These are phyloP conservation scores for Pseudocercospora musae DNA, from an alignment of 2,329 filamentous ascomycete species.

Conservation along the genomic window DNA sequence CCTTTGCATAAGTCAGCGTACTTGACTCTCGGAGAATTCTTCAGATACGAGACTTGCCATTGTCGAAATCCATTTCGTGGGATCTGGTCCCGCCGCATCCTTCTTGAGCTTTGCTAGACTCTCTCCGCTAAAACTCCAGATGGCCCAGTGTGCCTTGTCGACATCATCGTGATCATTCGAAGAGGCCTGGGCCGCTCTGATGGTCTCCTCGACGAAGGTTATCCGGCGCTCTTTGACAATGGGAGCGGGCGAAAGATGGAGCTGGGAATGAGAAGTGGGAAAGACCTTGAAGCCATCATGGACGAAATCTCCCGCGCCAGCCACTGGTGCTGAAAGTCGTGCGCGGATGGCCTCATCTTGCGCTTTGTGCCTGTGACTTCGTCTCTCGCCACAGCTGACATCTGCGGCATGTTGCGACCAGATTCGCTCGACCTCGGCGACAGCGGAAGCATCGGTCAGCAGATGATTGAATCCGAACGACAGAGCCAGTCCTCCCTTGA, in stretches of 20 bases:
- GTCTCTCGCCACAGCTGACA: slow-evolving; percentile 6
- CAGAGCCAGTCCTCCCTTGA: slow-evolving; percentile 17
- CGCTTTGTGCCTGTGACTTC: slow-evolving; percentile 5
- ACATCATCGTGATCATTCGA: not conserved
- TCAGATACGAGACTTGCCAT: not conserved
- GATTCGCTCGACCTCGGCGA: slow-evolving; percentile 18
- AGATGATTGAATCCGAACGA: slow-evolving; percentile 21
- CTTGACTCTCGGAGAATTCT: not conserved
- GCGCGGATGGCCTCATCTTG: slow-evolving; percentile 7
- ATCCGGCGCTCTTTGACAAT: slow-evolving; percentile 3
- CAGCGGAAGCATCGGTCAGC: slow-evolving; percentile 11
- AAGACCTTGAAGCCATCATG: slow-evolving; percentile 15
- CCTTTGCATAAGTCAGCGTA: not conserved
- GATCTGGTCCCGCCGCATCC: slow-evolving; percentile 8
- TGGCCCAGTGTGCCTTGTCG: slow-evolving; percentile 11
- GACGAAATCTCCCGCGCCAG: not conserved
- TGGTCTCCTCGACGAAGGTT: slow-evolving; percentile 8
- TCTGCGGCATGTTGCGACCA: slow-evolving; percentile 20
- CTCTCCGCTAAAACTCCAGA: slow-evolving; percentile 19
- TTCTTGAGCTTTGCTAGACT: slow-evolving; percentile 16
- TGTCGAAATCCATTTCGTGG: slow-evolving; percentile 20
- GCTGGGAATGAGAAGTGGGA: slow-evolving; percentile 12
- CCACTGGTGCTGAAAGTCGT: slow-evolving; percentile 12
- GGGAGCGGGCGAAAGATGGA: slow-evolving; percentile 10
- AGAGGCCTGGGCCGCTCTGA: slow-evolving; percentile 7